phyloP scores from a whole-genome alignment of 306 rosid genomes.

The Oxytropis ochrocephala region DNA sequence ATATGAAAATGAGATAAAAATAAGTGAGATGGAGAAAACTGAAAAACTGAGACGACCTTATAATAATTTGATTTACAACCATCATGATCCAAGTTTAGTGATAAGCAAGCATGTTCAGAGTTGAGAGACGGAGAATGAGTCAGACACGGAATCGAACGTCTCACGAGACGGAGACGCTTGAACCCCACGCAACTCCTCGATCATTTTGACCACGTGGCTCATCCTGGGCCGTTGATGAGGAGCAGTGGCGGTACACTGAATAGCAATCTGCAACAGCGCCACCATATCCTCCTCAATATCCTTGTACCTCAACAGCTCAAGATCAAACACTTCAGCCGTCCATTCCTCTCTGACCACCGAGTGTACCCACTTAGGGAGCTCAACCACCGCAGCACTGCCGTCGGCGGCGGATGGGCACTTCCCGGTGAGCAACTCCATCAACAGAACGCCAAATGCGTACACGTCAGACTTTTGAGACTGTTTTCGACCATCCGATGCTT shows the following conservation, averaged over 20 bases:
- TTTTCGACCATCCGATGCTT: slow-evolving; percentile 51
- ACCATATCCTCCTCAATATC: slow-evolving; percentile 96
- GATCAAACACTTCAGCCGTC: slow-evolving; percentile 94
- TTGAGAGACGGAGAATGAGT: slow-evolving; percentile 55
- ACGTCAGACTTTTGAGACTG: slow-evolving; percentile 64
- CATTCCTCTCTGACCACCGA: slow-evolving; percentile 90
- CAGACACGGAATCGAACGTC: slow-evolving; percentile 43
- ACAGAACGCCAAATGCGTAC: slow-evolving; percentile 68
- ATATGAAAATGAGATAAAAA: neutral
- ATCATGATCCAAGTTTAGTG: neutral
- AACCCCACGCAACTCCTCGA: slow-evolving; percentile 65
- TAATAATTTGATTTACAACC: too few species aligned
- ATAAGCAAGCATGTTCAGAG: slow-evolving; percentile 49
- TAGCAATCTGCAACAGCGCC: slow-evolving; percentile 60
- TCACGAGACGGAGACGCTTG: slow-evolving; percentile 48
- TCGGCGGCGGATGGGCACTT: slow-evolving; percentile 66
- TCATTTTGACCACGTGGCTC: slow-evolving; percentile 78
- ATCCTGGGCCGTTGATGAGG: slow-evolving; percentile 79
- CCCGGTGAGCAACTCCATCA: slow-evolving; percentile 78
- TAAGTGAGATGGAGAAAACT: neutral
- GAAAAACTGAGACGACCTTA: neutral
- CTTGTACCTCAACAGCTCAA: slow-evolving; percentile 85
- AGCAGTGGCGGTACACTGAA: slow-evolving; percentile 41
- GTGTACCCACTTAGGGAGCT: slow-evolving; percentile 79
- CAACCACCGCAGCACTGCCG: slow-evolving; percentile 25